Percentiles rank a stretch among this genome's conserved stretches.
Evolutionary conservation across 2,329 filamentous ascomycete species (phyloP).

Genomic region (Nemania sp.): DNA sequence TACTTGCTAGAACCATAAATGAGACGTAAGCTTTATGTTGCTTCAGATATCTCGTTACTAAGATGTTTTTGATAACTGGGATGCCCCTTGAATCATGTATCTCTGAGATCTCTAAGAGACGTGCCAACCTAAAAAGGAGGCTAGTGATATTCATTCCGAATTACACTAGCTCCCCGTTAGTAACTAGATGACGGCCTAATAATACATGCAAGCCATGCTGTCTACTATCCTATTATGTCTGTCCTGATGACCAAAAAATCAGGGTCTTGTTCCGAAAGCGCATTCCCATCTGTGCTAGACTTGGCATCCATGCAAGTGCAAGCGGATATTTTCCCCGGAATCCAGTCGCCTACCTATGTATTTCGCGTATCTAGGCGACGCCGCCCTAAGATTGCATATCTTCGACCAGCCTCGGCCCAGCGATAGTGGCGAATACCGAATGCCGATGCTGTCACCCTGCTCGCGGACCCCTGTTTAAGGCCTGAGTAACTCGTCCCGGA

Average conservation of each 20-base stretch:
- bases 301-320: background rate
- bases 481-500: slow-evolving; percentile 7
- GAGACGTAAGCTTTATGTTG: background rate
- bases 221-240: too few species aligned
- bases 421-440: slow-evolving; percentile 26
- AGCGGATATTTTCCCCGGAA: slow-evolving; percentile 26
- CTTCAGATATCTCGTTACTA: background rate
- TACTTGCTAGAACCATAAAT: too few species aligned
- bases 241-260: slow-evolving; percentile 12
- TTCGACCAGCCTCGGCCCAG: background rate
- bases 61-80: background rate
- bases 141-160: background rate
- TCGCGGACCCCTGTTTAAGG: background rate
- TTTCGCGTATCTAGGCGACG: slow-evolving; percentile 5
- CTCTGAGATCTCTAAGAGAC: too few species aligned
- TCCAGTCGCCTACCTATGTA: background rate
- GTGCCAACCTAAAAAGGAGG: too few species aligned
- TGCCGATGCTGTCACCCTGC: slow-evolving; percentile 14
- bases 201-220: background rate
- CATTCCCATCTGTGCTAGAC: background rate
- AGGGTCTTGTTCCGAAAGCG: background rate
- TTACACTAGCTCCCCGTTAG: background rate
- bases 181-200: slow-evolving; percentile 1
- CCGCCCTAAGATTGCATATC: slow-evolving; percentile 31
- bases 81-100: background rate